Percentiles rank a stretch among this genome's conserved stretches.
phyloP scores from a whole-genome alignment of 2,329 filamentous ascomycete genomes.

The Aspergillus aculeatus region DNA sequence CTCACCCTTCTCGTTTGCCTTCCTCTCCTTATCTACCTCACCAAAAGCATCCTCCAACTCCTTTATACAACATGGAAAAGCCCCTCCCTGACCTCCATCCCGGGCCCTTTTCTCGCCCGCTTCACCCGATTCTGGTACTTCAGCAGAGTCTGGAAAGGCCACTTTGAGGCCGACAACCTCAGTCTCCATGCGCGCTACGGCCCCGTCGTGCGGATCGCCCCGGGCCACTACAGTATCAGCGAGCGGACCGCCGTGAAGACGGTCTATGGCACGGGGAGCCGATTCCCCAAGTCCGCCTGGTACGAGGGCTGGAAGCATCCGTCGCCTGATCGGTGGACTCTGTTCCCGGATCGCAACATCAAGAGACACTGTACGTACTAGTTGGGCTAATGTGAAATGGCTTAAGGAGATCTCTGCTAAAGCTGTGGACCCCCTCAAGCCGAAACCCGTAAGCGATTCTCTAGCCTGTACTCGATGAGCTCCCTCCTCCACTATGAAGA shows the following conservation, averaged over 20 bases:
- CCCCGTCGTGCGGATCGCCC: slow-evolving; percentile 49
- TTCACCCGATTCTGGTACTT: slow-evolving; percentile 50
- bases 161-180: slow-evolving; percentile 43
- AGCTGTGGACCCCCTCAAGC: slow-evolving; percentile 20
- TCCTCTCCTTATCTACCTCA: slow-evolving; percentile 12
- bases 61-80: slow-evolving; percentile 26
- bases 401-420: too few species aligned
- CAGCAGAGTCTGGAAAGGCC: slow-evolving; percentile 33
- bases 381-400: neutral
- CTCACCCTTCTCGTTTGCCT: slow-evolving; percentile 15
- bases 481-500: slow-evolving; percentile 50
- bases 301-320: slow-evolving; percentile 37
- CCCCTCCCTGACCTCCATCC: slow-evolving; percentile 32
- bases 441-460: slow-evolving; percentile 40
- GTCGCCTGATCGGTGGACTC: slow-evolving; percentile 29
- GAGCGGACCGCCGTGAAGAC: slow-evolving; percentile 42
- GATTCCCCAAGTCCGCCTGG: slow-evolving; percentile 41
- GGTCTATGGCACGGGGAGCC: slow-evolving; percentile 44
- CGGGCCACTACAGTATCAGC: slow-evolving; percentile 49
- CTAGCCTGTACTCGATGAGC: slow-evolving; percentile 50
- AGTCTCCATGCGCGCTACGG: slow-evolving; percentile 43
- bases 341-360: slow-evolving; percentile 36
- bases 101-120: slow-evolving; percentile 47
- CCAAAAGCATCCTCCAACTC: slow-evolving; percentile 16
- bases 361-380: slow-evolving; percentile 36